These are phyloP conservation scores for Penicillium nordicum DNA, from an alignment of 2,329 filamentous ascomycete genomes.

Conservation along the genomic window DNA sequence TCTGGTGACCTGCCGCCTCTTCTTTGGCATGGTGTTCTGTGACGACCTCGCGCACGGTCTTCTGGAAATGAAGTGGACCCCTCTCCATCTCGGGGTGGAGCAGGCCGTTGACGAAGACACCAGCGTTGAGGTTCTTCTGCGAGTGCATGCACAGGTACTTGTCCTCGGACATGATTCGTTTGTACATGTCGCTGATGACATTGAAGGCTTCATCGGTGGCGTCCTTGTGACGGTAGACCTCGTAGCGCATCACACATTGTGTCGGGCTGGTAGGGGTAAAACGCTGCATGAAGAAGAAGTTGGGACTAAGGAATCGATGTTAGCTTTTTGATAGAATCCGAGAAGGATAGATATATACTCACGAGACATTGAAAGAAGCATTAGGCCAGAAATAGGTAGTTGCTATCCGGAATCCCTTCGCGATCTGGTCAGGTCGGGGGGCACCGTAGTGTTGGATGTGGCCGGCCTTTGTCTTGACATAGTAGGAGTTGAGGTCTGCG, in stretches of 20 bases:
- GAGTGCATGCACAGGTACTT: slow-evolving; percentile 60
- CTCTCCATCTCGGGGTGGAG: slow-evolving; percentile 61
- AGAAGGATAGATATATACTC: slow-evolving; percentile 1
- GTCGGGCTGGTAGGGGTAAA: slow-evolving; percentile 56
- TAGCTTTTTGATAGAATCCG: neutral
- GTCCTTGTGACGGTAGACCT: slow-evolving; percentile 62
- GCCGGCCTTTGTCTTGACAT: slow-evolving; percentile 48
- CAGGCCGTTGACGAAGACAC: slow-evolving; percentile 61
- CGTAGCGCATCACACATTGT: slow-evolving; percentile 58
- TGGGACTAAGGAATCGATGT: slow-evolving; percentile 38
- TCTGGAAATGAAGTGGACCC: slow-evolving; percentile 58
- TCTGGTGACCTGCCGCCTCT: slow-evolving; percentile 44
- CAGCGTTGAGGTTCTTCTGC: slow-evolving; percentile 60
- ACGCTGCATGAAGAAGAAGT: slow-evolving; percentile 63
- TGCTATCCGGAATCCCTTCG: slow-evolving; percentile 23
- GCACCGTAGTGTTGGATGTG: slow-evolving; percentile 51
- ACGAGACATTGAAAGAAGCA: slow-evolving; percentile 37
- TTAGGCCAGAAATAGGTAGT: slow-evolving; percentile 37
- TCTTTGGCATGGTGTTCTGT: slow-evolving; percentile 49
- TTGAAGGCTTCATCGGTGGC: slow-evolving; percentile 59
- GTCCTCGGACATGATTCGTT: slow-evolving; percentile 64
- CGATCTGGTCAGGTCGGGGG: slow-evolving; percentile 20
- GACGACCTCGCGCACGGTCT: slow-evolving; percentile 50
- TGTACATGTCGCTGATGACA: slow-evolving; percentile 59
- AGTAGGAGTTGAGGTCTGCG: slow-evolving; percentile 56